Conservation (phyloP, 345 rosid species). For the Isatis tinctoria region DNA sequence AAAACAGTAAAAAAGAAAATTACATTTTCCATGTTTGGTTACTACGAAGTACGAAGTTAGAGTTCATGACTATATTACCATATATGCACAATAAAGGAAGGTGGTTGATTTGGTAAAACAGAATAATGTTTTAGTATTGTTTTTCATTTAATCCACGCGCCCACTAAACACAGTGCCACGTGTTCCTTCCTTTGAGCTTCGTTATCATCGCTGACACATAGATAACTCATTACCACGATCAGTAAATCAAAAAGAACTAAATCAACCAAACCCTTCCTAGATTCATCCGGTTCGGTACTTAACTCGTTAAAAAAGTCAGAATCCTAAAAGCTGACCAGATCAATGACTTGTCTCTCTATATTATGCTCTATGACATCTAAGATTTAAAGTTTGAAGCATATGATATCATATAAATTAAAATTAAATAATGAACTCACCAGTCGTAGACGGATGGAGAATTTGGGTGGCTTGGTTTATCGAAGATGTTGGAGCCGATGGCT, state of each 20-base stretch:
- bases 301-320: background rate
- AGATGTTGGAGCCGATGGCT: slow-evolving; percentile 59
- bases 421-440: slow-evolving; percentile 45
- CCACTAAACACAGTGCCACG: slow-evolving; percentile 47
- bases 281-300: background rate
- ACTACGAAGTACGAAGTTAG: background rate
- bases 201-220: slow-evolving; percentile 39
- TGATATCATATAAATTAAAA: background rate
- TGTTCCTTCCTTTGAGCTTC: slow-evolving; percentile 47
- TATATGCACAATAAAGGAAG: slow-evolving; percentile 20
- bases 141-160: slow-evolving; percentile 47
- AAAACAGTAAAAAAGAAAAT: background rate
- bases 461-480: slow-evolving; percentile 73
- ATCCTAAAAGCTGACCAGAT: background rate
- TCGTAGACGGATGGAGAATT: slow-evolving; percentile 95
- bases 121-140: background rate
- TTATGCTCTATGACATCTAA: background rate
- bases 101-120: slow-evolving; percentile 18
- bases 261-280: background rate
- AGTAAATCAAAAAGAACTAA: background rate
- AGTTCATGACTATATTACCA: slow-evolving; percentile 12
- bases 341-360: background rate
- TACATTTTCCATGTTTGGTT: background rate
- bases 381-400: background rate
- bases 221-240: slow-evolving; percentile 10